Evolutionary conservation across 1,284 basidiomycete genomes (phyloP).

Genomic region (Sanghuangporus sanghuang): DNA sequence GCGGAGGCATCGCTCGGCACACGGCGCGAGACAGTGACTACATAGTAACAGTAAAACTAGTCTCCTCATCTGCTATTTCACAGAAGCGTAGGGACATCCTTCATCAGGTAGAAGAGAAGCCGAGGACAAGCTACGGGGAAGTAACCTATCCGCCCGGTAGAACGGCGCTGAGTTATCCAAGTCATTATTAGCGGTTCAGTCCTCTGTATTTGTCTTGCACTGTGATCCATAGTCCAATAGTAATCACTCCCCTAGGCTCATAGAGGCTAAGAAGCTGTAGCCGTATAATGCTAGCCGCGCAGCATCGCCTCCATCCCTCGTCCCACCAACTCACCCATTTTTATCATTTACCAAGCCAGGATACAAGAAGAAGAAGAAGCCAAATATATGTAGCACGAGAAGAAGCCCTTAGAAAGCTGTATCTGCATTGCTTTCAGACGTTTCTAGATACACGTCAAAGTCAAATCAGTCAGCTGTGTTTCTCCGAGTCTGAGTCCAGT

Average conservation of each 20-base stretch:
- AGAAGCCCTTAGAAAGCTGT: neutral
- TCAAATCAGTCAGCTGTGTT: constrained; percentile 3
- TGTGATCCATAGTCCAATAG: neutral
- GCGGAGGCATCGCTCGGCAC: no score
- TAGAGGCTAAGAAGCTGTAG: neutral
- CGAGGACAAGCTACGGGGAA: neutral
- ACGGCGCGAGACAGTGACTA: no score
- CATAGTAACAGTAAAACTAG: neutral
- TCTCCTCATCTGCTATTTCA: neutral
- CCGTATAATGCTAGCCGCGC: neutral
- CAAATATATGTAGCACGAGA: neutral
- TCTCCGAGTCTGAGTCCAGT: neutral
- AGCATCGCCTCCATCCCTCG: neutral
- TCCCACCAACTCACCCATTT: no score
- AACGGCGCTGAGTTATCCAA: neutral
- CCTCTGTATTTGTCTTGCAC: neutral
- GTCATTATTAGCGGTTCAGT: neutral
- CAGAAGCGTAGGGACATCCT: neutral
- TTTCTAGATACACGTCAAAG: constrained; percentile 3
- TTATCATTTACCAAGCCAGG: neutral
- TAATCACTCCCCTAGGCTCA: neutral
- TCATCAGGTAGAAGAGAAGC: neutral
- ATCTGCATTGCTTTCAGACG: neutral
- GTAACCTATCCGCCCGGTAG: neutral
- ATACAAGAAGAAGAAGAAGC: neutral